Evolutionary conservation across 805 yeast species (phyloP).

Genomic region (Jamesozyma rosinii): DNA sequence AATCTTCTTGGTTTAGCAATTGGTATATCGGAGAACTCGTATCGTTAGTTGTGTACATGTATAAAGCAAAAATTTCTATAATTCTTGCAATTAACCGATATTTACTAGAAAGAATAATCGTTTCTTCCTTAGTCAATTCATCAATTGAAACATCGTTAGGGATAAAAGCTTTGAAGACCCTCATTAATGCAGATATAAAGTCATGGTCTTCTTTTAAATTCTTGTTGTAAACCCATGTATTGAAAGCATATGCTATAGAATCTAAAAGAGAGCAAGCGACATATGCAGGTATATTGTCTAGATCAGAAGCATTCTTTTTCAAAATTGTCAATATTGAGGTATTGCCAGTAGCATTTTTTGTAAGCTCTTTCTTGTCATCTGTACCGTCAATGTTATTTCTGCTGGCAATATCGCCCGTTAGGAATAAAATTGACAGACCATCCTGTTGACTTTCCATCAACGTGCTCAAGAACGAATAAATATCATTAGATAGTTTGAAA

Average conservation of each 20-base stretch:
- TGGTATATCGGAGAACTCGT: conserved; percentile 37
- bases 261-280: conserved; percentile 63
- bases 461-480: conserved; percentile 58
- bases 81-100: conserved; percentile 55
- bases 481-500: conserved; percentile 41
- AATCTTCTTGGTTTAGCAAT: conserved; percentile 33
- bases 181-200: conserved; percentile 29
- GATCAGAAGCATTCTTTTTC: conserved; percentile 44
- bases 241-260: conserved; percentile 64
- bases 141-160: conserved; percentile 4
- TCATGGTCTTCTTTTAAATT: conserved; percentile 40
- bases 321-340: conserved; percentile 46
- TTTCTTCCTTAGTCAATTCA: conserved; percentile 11
- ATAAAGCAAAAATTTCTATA: conserved; percentile 66
- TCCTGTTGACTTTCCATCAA: conserved; percentile 67
- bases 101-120: conserved; percentile 40
- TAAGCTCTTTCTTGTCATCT: conserved; percentile 8
- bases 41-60: conserved; percentile 48
- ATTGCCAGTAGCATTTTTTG: conserved; percentile 3
- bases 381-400: conserved; percentile 9
- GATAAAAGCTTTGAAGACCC: conserved; percentile 32
- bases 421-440: conserved; percentile 61
- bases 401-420: conserved; percentile 43
- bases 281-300: conserved; percentile 48
- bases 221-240: conserved; percentile 64